A percentile compares a stretch with the other conserved stretches of the same genome.
These are phyloP conservation scores for Alternaria sp. DNA, from an alignment of 2,329 filamentous ascomycete species.

Conservation along the genomic window DNA sequence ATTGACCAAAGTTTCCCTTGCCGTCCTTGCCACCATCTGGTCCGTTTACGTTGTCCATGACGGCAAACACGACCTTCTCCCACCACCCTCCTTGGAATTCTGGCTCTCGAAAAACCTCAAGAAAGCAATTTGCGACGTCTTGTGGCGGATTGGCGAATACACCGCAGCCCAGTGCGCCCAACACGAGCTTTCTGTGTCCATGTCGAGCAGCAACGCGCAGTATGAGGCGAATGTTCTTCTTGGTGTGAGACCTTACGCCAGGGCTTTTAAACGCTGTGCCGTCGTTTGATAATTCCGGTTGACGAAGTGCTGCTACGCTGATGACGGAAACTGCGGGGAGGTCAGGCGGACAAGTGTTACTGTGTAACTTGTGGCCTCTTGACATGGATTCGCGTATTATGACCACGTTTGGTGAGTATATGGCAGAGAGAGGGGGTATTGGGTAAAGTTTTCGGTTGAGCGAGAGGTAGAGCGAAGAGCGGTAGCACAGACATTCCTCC, in stretches of 20 bases:
- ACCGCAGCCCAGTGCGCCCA: conserved; percentile 75
- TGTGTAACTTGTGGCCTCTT: conserved; percentile 59
- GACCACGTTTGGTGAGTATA: conserved; percentile 69
- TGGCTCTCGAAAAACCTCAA: conserved; percentile 65
- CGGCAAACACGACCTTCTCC: conserved; percentile 70
- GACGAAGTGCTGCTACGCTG: conserved; percentile 65
- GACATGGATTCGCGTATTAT: conserved; percentile 63
- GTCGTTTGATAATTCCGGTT: conserved; percentile 46
- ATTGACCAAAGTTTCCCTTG: conserved; percentile 62
- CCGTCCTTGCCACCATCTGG: conserved; percentile 38
- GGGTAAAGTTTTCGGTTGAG: conserved; percentile 63
- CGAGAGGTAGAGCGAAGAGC: conserved; percentile 63
- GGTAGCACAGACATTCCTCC: conserved; percentile 74
- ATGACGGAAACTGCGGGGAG: conserved; percentile 66
- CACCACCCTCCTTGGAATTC: conserved; percentile 73
- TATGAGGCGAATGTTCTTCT: conserved; percentile 69
- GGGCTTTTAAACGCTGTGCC: conserved; percentile 25
- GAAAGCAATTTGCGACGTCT: conserved; percentile 70
- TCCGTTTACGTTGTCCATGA: conserved; percentile 54
- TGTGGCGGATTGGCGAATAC: conserved; percentile 69
- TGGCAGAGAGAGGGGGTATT: conserved; percentile 57
- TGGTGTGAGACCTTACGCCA: conserved; percentile 62
- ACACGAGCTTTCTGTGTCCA: conserved; percentile 66
- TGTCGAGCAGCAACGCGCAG: conserved; percentile 67
- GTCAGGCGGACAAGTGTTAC: conserved; percentile 34